phyloP scores from a whole-genome alignment of 2,329 filamentous ascomycete genomes.

The Diplodia sapinea region DNA sequence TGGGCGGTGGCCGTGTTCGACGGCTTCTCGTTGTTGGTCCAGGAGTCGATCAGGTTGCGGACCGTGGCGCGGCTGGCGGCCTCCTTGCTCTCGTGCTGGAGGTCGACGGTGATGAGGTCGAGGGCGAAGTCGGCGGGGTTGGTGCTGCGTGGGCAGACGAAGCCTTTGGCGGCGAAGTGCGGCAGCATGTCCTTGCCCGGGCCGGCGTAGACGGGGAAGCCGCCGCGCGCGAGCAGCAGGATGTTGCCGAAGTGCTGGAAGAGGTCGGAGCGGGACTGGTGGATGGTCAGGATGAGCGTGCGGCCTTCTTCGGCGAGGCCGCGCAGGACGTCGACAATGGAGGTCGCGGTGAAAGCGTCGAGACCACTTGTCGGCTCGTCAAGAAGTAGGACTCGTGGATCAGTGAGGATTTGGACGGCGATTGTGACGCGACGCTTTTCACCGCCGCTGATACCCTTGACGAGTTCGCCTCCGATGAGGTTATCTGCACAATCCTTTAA shows the following conservation, averaged over 20 bases:
- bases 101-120: constrained; percentile 76
- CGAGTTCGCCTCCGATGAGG: constrained; percentile 71
- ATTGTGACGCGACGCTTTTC: constrained; percentile 80
- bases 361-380: constrained; percentile 79
- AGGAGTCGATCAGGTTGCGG: constrained; percentile 64
- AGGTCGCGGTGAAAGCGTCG: constrained; percentile 78
- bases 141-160: constrained; percentile 69
- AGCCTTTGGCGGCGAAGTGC: constrained; percentile 66
- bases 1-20: not conserved
- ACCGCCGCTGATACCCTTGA: constrained; percentile 80
- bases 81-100: constrained; percentile 70
- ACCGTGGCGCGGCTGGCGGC: constrained; percentile 68
- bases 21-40: constrained; percentile 47
- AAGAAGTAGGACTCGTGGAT: constrained; percentile 73
- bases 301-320: constrained; percentile 74
- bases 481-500: constrained; percentile 80
- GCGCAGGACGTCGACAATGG: constrained; percentile 75
- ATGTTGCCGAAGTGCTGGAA: constrained; percentile 75
- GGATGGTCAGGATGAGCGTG: constrained; percentile 77
- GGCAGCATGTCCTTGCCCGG: constrained; percentile 66
- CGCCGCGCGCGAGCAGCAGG: constrained; percentile 72
- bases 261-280: constrained; percentile 75
- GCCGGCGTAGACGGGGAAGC: constrained; percentile 71
- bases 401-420: constrained; percentile 76
- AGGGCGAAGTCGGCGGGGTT: constrained; percentile 81